Percentiles rank a stretch among this genome's conserved stretches.
phyloP scores from a whole-genome alignment of 2,329 filamentous ascomycete species.

The Neofusicoccum parvum region DNA sequence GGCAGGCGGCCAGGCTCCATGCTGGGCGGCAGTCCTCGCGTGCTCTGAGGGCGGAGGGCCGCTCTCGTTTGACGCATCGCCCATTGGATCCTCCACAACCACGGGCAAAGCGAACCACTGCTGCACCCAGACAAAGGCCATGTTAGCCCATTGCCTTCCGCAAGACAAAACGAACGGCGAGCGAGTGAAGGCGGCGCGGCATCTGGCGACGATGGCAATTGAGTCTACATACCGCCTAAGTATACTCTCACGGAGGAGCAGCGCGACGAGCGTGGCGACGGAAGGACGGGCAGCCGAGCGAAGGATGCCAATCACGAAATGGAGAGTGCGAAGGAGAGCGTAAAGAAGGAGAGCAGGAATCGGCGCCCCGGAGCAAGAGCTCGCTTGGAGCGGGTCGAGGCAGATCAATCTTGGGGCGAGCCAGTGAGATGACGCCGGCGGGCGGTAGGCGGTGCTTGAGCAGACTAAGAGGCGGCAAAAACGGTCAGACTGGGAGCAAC shows the following conservation, averaged over 20 bases:
- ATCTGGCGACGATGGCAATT: neutral
- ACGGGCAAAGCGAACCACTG: slow-evolving; percentile 46
- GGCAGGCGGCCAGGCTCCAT: neutral
- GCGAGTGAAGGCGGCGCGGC: neutral
- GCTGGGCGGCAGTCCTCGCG: slow-evolving; percentile 31
- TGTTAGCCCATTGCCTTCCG: slow-evolving; percentile 32
- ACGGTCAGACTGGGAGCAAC: slow-evolving; percentile 19
- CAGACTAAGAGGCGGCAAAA: slow-evolving; percentile 15
- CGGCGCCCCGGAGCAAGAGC: slow-evolving; percentile 33
- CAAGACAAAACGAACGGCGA: neutral
- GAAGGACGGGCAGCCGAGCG: slow-evolving; percentile 11
- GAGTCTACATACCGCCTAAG: slow-evolving; percentile 12
- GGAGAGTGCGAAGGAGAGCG: slow-evolving; percentile 29
- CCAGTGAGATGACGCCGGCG: slow-evolving; percentile 4
- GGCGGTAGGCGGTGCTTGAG: slow-evolving; percentile 16
- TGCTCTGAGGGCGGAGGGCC: slow-evolving; percentile 35
- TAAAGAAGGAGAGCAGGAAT: slow-evolving; percentile 34
- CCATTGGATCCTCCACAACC: slow-evolving; percentile 43
- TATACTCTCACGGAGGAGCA: neutral
- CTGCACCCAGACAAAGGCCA: slow-evolving; percentile 45
- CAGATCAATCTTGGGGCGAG: slow-evolving; percentile 29
- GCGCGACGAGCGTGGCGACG: slow-evolving; percentile 5
- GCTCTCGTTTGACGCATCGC: slow-evolving; percentile 38
- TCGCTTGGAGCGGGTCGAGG: slow-evolving; percentile 43
- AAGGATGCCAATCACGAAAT: slow-evolving; percentile 27